These are phyloP conservation scores for Phytophthora kernoviae DNA, from an alignment of 352 stramenopile genomes.

Conservation along the genomic window DNA sequence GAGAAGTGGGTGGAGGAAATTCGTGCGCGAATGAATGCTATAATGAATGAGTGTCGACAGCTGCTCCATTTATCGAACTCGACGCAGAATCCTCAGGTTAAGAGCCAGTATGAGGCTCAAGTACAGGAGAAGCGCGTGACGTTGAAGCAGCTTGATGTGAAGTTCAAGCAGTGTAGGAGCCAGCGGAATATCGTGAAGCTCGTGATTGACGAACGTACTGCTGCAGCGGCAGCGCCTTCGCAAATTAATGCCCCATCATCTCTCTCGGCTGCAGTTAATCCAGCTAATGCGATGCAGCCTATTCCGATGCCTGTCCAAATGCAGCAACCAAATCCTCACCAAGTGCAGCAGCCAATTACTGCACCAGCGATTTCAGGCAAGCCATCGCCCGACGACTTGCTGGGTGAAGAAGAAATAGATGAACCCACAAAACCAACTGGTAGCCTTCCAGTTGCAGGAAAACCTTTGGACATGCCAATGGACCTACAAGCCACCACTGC, in stretches of 20 bases:
- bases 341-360: constrained; percentile 11
- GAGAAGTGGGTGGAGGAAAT: constrained; percentile 84
- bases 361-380: constrained; percentile 21
- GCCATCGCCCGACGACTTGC: constrained; percentile 56
- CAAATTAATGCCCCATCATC: constrained; percentile 13
- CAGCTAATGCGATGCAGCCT: constrained; percentile 37
- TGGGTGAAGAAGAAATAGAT: constrained; percentile 56
- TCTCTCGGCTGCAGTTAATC: constrained; percentile 6
- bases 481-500: constrained; percentile 51
- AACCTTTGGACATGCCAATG: constrained; percentile 64
- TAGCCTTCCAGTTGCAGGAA: constrained; percentile 31
- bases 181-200: constrained; percentile 85
- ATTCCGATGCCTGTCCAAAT: constrained; percentile 55
- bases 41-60: constrained; percentile 85
- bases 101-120: constrained; percentile 69
- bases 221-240: constrained; percentile 8
- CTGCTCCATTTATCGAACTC: constrained; percentile 77
- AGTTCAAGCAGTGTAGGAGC: constrained; percentile 80
- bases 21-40: constrained; percentile 76
- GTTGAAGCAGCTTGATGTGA: constrained; percentile 78
- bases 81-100: constrained; percentile 64
- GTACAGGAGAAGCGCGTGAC: constrained; percentile 72
- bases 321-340: constrained; percentile 32
- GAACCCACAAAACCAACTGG: constrained; percentile 29
- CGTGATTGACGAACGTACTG: constrained; percentile 66